Conservation (phyloP, 495 filamentous ascomycete species). For the Trichoderma erinaceum region DNA sequence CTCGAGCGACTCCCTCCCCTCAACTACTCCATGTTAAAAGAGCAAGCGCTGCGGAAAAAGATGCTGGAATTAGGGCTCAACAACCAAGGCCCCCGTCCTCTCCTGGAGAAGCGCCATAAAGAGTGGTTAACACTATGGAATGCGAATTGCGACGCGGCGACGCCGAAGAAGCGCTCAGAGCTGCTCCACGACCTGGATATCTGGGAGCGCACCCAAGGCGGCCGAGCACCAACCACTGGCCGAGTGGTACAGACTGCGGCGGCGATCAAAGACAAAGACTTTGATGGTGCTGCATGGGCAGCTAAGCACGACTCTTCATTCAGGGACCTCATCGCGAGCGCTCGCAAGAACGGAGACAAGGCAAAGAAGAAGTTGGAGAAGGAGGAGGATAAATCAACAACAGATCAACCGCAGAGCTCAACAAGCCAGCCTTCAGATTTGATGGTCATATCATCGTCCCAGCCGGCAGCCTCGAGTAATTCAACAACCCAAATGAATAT, state of each 20-base stretch:
- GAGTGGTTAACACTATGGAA: slow-evolving; percentile 98
- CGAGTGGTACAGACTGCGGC: slow-evolving; percentile 22
- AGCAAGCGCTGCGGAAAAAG: slow-evolving; percentile 69
- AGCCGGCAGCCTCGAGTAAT: slow-evolving; percentile 18
- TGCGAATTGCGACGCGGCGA: slow-evolving; percentile 81
- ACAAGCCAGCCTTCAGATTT: slow-evolving; percentile 3
- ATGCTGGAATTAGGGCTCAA: slow-evolving; percentile 78
- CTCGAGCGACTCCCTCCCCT: slow-evolving; percentile 61
- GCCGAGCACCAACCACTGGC: slow-evolving; percentile 35
- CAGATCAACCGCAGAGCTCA: background rate
- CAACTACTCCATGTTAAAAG: slow-evolving; percentile 76
- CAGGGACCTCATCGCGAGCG: slow-evolving; percentile 65
- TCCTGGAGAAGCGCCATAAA: slow-evolving; percentile 72
- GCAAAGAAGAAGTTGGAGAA: slow-evolving; percentile 20
- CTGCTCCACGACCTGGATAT: slow-evolving; percentile 68
- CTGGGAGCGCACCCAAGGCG: slow-evolving; percentile 75
- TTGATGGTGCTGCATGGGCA: slow-evolving; percentile 73
- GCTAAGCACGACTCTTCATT: slow-evolving; percentile 66
- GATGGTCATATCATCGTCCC: slow-evolving; percentile 21
- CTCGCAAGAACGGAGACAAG: slow-evolving; percentile 42
- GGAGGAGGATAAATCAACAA: background rate
- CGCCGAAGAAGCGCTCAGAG: slow-evolving; percentile 61
- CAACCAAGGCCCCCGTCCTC: slow-evolving; percentile 52
- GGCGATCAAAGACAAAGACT: slow-evolving; percentile 69
- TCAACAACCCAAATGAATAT: background rate